Conservation (phyloP, 2,329 filamentous ascomycete genomes). For the Emergomyces pasteurianus region DNA sequence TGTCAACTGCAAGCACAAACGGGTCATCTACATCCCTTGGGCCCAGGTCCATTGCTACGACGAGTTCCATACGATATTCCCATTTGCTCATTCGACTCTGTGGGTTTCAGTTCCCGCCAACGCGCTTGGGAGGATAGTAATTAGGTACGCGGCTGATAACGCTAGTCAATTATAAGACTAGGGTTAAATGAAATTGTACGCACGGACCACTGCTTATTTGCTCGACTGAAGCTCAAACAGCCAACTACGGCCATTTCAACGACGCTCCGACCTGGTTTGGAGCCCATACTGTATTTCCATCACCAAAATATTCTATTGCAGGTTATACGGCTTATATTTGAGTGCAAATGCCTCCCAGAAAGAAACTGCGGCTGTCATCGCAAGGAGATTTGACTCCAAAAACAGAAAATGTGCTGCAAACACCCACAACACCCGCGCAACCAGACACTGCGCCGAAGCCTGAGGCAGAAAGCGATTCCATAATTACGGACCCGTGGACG, state of each 20-base stretch:
- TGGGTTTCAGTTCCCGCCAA: not conserved
- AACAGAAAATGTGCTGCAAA: slow-evolving; percentile 17
- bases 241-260: not conserved
- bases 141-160: not conserved
- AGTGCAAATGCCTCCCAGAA: slow-evolving; percentile 38
- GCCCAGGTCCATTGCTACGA: not conserved
- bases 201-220: slow-evolving; percentile 20
- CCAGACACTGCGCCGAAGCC: slow-evolving; percentile 20
- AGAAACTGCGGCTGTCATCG: slow-evolving; percentile 45
- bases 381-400: slow-evolving; percentile 22
- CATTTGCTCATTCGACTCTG: not conserved
- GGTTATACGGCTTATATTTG: not conserved
- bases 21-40: not conserved
- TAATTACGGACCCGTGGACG: slow-evolving; percentile 69
- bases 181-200: not conserved
- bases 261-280: not conserved
- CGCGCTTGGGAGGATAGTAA: not conserved
- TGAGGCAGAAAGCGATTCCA: slow-evolving; percentile 32
- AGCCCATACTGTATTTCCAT: not conserved
- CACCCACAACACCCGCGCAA: slow-evolving; percentile 8
- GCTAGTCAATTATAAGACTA: not conserved
- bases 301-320: not conserved
- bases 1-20: slow-evolving; percentile 1
- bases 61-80: not conserved
- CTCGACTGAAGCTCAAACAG: not conserved